A percentile compares a stretch with the other conserved stretches of the same genome.
These are phyloP conservation scores for Aspergillus carbonarius DNA, from an alignment of 2,329 filamentous ascomycete species.

Conservation along the genomic window DNA sequence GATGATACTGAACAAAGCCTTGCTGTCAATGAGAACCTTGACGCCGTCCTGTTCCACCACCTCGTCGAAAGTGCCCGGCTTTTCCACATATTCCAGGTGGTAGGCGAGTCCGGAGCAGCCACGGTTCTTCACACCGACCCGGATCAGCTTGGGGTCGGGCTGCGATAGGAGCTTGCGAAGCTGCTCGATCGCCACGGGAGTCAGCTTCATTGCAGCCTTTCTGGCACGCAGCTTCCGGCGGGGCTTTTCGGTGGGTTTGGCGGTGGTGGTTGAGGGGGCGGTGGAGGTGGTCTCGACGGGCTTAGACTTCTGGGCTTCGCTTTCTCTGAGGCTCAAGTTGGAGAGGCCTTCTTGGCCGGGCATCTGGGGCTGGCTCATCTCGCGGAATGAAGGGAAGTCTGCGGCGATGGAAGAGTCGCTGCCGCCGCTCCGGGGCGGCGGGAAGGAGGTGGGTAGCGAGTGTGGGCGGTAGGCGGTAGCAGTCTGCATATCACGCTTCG, in stretches of 20 bases:
- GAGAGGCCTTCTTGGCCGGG: slow-evolving; percentile 32
- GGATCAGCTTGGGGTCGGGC: slow-evolving; percentile 87
- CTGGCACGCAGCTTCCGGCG: slow-evolving; percentile 71
- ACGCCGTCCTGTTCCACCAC: slow-evolving; percentile 94
- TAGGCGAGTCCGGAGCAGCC: slow-evolving; percentile 94
- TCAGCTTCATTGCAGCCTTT: slow-evolving; percentile 89
- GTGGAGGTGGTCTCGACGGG: slow-evolving; percentile 39
- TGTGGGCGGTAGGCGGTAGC: slow-evolving; percentile 64
- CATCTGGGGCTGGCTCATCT: slow-evolving; percentile 47
- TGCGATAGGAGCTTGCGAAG: slow-evolving; percentile 74
- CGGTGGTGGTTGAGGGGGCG: slow-evolving; percentile 28
- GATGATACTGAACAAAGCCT: slow-evolving; percentile 96
- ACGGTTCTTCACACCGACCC: slow-evolving; percentile 89
- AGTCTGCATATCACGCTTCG: slow-evolving; percentile 62
- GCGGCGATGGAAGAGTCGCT: slow-evolving; percentile 62
- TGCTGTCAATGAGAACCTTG: slow-evolving; percentile 93
- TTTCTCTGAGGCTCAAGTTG: slow-evolving; percentile 56
- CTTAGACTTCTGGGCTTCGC: slow-evolving; percentile 67
- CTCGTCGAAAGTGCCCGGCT: slow-evolving; percentile 84
- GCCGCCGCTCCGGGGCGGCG: slow-evolving; percentile 58
- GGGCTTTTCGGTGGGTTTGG: slow-evolving; percentile 52
- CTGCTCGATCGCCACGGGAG: slow-evolving; percentile 75
- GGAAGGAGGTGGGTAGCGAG: slow-evolving; percentile 55
- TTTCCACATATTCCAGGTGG: slow-evolving; percentile 91
- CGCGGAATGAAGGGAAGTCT: slow-evolving; percentile 48